These are phyloP conservation scores for Aspergillus pseudotamarii DNA, from an alignment of 2,329 filamentous ascomycete genomes.

Conservation along the genomic window DNA sequence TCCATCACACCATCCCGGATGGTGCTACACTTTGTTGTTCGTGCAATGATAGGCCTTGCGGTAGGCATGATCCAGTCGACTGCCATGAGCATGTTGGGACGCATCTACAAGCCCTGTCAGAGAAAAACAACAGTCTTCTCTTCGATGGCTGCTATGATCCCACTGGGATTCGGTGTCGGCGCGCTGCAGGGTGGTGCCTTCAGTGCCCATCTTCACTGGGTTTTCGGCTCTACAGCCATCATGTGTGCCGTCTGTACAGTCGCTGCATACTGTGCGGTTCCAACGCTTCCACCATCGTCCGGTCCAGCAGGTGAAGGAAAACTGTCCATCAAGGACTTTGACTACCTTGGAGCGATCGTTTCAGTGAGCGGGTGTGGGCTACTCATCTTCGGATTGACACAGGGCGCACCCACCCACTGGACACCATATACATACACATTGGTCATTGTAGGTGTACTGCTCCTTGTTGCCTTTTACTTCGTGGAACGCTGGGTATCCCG, in stretches of 20 bases:
- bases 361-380: constrained; percentile 24
- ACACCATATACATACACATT: constrained; percentile 48
- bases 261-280: background rate
- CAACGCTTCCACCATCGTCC: background rate
- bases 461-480: constrained; percentile 50
- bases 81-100: constrained; percentile 48
- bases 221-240: constrained; percentile 45
- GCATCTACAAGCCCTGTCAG: constrained; percentile 43
- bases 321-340: constrained; percentile 4
- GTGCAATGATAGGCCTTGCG: constrained; percentile 46
- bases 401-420: constrained; percentile 52
- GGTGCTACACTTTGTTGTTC: constrained; percentile 28
- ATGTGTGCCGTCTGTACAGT: constrained; percentile 31
- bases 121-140: constrained; percentile 31
- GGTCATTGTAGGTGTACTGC: constrained; percentile 50
- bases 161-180: constrained; percentile 46
- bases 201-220: constrained; percentile 39
- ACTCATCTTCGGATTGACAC: constrained; percentile 58
- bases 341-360: background rate
- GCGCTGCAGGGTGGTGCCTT: constrained; percentile 45
- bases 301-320: background rate
- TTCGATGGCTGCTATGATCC: constrained; percentile 50
- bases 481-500: constrained; percentile 45
- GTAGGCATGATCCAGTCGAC: constrained; percentile 52
- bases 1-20: background rate